phyloP scores from a whole-genome alignment of 2,329 filamentous ascomycete genomes.

The Diaporthe australafricana region DNA sequence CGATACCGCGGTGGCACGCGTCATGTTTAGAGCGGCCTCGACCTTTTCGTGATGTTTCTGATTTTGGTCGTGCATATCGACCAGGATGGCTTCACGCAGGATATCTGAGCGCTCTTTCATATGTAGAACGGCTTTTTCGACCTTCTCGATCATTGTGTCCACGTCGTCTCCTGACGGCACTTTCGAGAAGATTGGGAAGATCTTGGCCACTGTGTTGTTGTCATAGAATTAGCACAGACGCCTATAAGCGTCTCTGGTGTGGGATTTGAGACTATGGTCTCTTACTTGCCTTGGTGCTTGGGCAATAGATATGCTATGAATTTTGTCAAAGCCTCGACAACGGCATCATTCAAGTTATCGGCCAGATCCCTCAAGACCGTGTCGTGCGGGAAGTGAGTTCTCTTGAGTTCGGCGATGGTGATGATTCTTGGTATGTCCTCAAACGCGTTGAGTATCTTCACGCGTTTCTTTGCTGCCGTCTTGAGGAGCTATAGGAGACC shows the following conservation, averaged over 20 bases:
- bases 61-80: background rate
- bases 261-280: background rate
- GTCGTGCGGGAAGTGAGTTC: conserved; percentile 4
- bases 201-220: background rate
- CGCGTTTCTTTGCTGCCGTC: background rate
- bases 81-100: background rate
- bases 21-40: background rate
- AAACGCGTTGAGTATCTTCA: background rate
- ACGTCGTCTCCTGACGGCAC: background rate
- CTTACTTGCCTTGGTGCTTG: conserved; percentile 1
- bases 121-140: background rate
- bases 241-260: background rate
- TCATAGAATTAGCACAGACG: too few relatives aligned
- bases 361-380: background rate
- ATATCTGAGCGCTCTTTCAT: background rate
- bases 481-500: background rate
- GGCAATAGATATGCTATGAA: conserved; percentile 11
- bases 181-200: conserved; percentile 4
- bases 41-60: background rate
- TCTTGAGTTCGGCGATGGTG: background rate
- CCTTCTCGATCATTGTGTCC: background rate
- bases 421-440: conserved; percentile 10
- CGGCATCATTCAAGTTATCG: background rate
- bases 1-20: background rate
- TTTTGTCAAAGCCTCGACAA: background rate